Base-by-base conservation (phyloP, 495 filamentous ascomycete genomes). In the Penicillium bialowiezense region DNA sequence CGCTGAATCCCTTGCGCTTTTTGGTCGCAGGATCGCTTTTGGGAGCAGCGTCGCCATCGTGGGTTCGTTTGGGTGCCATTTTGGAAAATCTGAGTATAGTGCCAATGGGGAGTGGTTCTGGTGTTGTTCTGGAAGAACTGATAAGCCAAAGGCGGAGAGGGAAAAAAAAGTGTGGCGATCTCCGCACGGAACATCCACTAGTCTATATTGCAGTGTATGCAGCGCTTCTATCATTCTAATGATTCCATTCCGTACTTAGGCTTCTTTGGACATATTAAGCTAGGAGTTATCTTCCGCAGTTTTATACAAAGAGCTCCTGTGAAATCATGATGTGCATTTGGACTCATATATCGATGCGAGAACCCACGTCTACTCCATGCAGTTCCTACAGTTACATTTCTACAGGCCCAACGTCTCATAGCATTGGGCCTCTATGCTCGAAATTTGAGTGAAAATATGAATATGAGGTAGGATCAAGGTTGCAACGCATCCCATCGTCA, bases 1-100 rank as follows among this genome's bases (percentile, higher is more conserved):
- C 85, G 13, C 80, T 82, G 73, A 89, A 89, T 19, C 82, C 85
- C 60, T 82, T 86, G 56, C 72, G 80, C 52, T 75, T 72, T 56
- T 81, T 81, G 45, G 76, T 43, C 61, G n/a, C n/a, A n/a, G 64
- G 55, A 72, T 82, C 71, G 12, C 62, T 34, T 12, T 55, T 51
- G 21, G 59, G 60, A 14, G 47, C 50, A 23, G 63, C 60, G 32
- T 70, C 68, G 41, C 74, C 76, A 28, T 86, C 85, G 5, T 67
- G 72, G 20, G 80, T 50, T 46, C 85, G 68, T 67, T 88, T 91
- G 29, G 79, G 62, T 15, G 79, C 72, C 88, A 91, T 51, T 23
- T 41, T 21, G 26, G 15, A 13, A 3, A 5, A 15, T 31, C 4
- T 26, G 23, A 26, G 23, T n/a, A n/a, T n/a, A n/a, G n/a, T n/a